Conservation (phyloP, 768 basidiomycete genomes). For the Postia placenta region DNA sequence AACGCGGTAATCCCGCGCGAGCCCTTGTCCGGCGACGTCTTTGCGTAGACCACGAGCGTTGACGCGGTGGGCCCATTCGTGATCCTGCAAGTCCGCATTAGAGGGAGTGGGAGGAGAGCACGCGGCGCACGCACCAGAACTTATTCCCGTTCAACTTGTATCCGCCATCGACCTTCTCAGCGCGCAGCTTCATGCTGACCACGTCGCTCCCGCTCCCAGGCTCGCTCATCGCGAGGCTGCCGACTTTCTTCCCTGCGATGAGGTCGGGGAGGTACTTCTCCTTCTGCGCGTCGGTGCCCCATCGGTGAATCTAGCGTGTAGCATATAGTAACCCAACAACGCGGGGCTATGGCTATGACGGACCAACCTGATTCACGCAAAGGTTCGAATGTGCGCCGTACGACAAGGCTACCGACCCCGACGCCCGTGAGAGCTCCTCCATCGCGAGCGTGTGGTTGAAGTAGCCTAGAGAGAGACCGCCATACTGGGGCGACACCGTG, state of each 20-base stretch:
- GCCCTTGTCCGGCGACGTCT: constrained; percentile 68
- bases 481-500: constrained; percentile 74
- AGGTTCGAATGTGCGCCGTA: constrained; percentile 92
- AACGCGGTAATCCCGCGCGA: constrained; percentile 92
- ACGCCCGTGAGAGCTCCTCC: constrained; percentile 89
- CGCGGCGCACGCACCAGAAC: constrained; percentile 63
- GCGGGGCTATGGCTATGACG: neutral
- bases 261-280: constrained; percentile 78
- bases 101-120: neutral
- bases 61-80: constrained; percentile 92
- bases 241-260: constrained; percentile 75
- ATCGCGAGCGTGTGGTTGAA: constrained; percentile 87
- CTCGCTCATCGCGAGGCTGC: constrained; percentile 94
- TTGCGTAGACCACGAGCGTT: constrained; percentile 90
- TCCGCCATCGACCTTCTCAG: constrained; percentile 70
- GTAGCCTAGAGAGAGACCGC: constrained; percentile 82
- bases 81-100: constrained; percentile 75
- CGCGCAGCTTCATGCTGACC: constrained; percentile 85
- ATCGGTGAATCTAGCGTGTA: constrained; percentile 52
- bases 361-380: constrained; percentile 45
- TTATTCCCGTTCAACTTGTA: constrained; percentile 86
- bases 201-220: constrained; percentile 90
- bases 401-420: constrained; percentile 87
- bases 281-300: constrained; percentile 82
- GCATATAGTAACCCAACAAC: neutral